Conservation (phyloP, 1,284 basidiomycete genomes). For the Athelia psychrophila region DNA sequence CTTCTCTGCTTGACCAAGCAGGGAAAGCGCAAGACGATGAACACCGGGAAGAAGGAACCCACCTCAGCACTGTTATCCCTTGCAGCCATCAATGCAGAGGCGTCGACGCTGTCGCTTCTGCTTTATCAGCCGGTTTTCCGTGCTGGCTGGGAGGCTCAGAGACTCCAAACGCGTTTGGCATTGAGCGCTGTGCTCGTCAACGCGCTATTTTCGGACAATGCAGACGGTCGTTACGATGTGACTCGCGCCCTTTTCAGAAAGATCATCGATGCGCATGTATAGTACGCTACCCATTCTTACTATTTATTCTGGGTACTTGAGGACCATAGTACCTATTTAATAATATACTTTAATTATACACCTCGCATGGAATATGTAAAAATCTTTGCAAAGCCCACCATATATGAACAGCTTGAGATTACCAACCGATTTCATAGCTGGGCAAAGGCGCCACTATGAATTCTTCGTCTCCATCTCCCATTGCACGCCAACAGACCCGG, state of each 20-base stretch:
- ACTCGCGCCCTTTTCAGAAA: neutral
- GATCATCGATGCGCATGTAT: too few relatives aligned
- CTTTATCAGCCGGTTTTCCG: neutral
- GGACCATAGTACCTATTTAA: too few relatives aligned
- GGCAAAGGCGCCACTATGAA: conserved; percentile 54
- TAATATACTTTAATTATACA: too few relatives aligned
- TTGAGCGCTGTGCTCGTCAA: neutral
- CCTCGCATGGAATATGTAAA: too few relatives aligned
- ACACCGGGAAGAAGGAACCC: too few relatives aligned
- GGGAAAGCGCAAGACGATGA: too few relatives aligned
- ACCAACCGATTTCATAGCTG: conserved; percentile 35
- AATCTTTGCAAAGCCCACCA: too few relatives aligned
- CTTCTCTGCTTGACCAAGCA: neutral
- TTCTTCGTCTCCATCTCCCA: conserved; percentile 48
- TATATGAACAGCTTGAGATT: too few relatives aligned
- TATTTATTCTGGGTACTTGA: too few relatives aligned
- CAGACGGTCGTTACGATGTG: neutral
- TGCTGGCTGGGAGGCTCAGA: neutral
- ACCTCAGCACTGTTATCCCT: neutral
- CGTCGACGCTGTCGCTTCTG: neutral
- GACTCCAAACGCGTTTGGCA: neutral
- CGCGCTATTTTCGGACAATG: neutral
- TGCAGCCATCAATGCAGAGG: neutral
- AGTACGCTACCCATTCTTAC: too few relatives aligned
- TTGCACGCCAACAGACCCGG: conserved; percentile 64